These are phyloP conservation scores for Eutypa lata DNA, from an alignment of 2,329 filamentous ascomycete genomes.

Conservation along the genomic window DNA sequence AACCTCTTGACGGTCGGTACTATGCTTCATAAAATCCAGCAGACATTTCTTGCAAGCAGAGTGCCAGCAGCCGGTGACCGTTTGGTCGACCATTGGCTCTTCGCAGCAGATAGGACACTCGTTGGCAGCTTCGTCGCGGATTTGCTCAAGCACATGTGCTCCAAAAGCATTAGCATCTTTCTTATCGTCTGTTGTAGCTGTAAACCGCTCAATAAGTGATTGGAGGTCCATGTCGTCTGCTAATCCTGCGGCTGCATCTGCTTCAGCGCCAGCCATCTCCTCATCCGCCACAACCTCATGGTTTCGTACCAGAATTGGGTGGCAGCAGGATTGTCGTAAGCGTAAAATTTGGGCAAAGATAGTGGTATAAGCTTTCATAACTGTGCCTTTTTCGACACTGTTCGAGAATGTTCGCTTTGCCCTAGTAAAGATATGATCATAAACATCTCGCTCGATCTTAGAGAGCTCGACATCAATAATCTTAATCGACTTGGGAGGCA, in stretches of 20 bases:
- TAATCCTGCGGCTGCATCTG: slow-evolving; percentile 76
- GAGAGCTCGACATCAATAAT: slow-evolving; percentile 87
- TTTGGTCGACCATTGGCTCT: slow-evolving; percentile 92
- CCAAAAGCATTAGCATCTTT: slow-evolving; percentile 71
- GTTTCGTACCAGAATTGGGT: slow-evolving; percentile 85
- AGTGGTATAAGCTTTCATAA: slow-evolving; percentile 93
- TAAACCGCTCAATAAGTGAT: slow-evolving; percentile 80
- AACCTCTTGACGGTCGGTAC: slow-evolving; percentile 70
- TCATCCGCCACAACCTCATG: slow-evolving; percentile 83
- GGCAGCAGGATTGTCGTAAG: slow-evolving; percentile 89
- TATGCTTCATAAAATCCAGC: slow-evolving; percentile 84
- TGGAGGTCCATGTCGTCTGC: slow-evolving; percentile 96
- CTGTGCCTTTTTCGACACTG: slow-evolving; percentile 86
- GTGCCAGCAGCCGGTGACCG: slow-evolving; percentile 96
- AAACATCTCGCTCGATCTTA: slow-evolving; percentile 81
- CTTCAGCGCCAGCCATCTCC: slow-evolving; percentile 72
- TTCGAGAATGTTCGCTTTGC: slow-evolving; percentile 82
- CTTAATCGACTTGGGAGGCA: slow-evolving; percentile 78
- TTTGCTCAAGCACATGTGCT: slow-evolving; percentile 83
- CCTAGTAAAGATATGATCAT: slow-evolving; percentile 81
- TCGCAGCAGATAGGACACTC: slow-evolving; percentile 96
- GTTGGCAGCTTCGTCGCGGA: slow-evolving; percentile 80
- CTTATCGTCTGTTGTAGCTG: slow-evolving; percentile 60
- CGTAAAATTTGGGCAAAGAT: slow-evolving; percentile 96
- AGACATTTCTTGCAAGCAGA: slow-evolving; percentile 93